Conservation (phyloP, 2,329 filamentous ascomycete species). For the Furcasterigmium furcatum region DNA sequence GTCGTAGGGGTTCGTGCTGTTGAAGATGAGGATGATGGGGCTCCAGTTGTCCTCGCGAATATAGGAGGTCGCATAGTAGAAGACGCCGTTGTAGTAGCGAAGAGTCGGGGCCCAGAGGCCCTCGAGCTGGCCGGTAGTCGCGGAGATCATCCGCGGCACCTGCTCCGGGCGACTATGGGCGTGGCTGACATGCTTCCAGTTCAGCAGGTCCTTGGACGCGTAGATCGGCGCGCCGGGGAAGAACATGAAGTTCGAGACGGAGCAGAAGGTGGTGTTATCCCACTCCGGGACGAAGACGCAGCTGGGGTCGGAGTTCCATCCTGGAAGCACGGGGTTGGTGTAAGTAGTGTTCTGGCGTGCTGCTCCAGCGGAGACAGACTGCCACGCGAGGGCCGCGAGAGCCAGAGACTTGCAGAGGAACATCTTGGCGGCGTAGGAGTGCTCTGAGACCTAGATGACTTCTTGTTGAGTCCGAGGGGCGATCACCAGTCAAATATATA, state of each 20-base stretch:
- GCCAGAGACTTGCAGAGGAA: background rate
- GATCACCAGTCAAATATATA: no score
- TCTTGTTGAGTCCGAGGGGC: background rate
- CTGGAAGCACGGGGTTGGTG: slow-evolving; percentile 42
- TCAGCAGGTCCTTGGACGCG: slow-evolving; percentile 43
- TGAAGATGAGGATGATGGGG: slow-evolving; percentile 36
- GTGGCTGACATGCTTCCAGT: slow-evolving; percentile 40
- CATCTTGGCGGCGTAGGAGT: background rate
- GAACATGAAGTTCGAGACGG: slow-evolving; percentile 46
- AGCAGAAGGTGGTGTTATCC: slow-evolving; percentile 44
- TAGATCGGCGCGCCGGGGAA: slow-evolving; percentile 52
- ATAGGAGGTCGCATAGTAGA: slow-evolving; percentile 39
- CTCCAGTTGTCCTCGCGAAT: slow-evolving; percentile 29
- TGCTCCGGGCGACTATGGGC: slow-evolving; percentile 35
- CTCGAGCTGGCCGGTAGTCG: slow-evolving; percentile 22
- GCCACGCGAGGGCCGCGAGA: background rate
- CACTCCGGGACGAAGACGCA: slow-evolving; percentile 33
- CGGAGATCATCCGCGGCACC: slow-evolving; percentile 27
- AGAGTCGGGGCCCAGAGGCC: slow-evolving; percentile 46
- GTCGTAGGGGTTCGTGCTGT: slow-evolving; percentile 32
- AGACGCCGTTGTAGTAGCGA: slow-evolving; percentile 34
- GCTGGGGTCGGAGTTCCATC: slow-evolving; percentile 45
- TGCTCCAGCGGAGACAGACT: background rate
- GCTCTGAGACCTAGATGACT: background rate
- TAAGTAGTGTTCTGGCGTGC: slow-evolving; percentile 15